These are phyloP conservation scores for Fusarium fujikuroi DNA, from an alignment of 2,329 filamentous ascomycete species.

Conservation along the genomic window DNA sequence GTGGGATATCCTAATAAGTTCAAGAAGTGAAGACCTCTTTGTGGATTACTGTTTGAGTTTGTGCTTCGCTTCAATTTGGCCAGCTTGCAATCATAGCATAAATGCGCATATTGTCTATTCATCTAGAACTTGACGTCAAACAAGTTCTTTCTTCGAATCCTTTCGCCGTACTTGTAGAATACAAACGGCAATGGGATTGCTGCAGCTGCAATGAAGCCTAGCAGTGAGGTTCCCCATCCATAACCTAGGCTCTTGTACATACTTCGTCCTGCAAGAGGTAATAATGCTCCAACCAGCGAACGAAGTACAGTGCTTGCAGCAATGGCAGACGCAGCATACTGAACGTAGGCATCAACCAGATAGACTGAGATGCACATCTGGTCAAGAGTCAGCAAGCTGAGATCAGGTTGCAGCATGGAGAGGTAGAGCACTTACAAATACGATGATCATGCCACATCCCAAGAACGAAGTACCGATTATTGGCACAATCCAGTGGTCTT, in stretches of 20 bases:
- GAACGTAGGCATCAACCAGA: slow-evolving; percentile 56
- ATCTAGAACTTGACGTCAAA: slow-evolving; percentile 39
- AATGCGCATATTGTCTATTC: background rate
- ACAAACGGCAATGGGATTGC: slow-evolving; percentile 52
- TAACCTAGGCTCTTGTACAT: slow-evolving; percentile 53
- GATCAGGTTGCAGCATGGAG: slow-evolving; percentile 50
- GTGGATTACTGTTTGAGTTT: background rate
- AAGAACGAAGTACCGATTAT: slow-evolving; percentile 65
- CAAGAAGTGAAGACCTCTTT: background rate
- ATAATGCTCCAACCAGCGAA: slow-evolving; percentile 70
- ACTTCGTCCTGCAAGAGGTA: slow-evolving; percentile 68
- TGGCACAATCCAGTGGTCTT: slow-evolving; percentile 67
- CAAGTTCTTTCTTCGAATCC: slow-evolving; percentile 49
- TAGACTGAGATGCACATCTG: slow-evolving; percentile 68
- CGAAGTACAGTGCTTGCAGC: slow-evolving; percentile 53
- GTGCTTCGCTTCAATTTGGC: background rate
- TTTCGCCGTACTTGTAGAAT: slow-evolving; percentile 53
- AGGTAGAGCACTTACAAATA: slow-evolving; percentile 57
- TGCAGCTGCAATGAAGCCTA: slow-evolving; percentile 61
- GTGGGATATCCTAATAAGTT: background rate
- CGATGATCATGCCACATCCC: slow-evolving; percentile 56
- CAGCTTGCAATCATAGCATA: background rate
- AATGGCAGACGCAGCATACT: slow-evolving; percentile 45
- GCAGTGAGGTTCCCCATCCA: slow-evolving; percentile 59
- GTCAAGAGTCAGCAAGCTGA: slow-evolving; percentile 8